Evolutionary conservation across 306 rosid genomes (phyloP).

Genomic region (Citrullus colocynthis): DNA sequence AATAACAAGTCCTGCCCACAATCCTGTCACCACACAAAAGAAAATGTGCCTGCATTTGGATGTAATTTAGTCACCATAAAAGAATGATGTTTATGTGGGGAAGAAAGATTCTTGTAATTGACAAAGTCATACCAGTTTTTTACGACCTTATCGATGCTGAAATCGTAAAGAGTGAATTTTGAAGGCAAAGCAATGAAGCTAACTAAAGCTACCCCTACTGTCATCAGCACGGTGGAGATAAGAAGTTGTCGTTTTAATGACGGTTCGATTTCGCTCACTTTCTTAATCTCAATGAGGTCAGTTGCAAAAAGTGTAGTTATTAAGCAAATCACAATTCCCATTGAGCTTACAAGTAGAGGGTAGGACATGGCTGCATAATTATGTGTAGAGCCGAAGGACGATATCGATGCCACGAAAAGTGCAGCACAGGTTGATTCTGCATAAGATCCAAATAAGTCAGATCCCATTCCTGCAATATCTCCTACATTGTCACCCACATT

Average conservation of each 20-base stretch:
- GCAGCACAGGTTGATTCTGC: slow-evolving; percentile 70
- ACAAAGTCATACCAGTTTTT: slow-evolving; percentile 43
- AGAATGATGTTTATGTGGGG: background rate
- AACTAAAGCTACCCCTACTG: slow-evolving; percentile 42
- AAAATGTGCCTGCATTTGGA: slow-evolving; percentile 48
- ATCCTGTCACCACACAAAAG: slow-evolving; percentile 57
- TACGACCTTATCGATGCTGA: slow-evolving; percentile 34
- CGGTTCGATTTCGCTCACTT: slow-evolving; percentile 35
- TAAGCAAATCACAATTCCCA: slow-evolving; percentile 61
- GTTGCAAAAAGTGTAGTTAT: slow-evolving; percentile 54
- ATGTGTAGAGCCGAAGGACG: slow-evolving; percentile 45
- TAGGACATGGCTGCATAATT: slow-evolving; percentile 63
- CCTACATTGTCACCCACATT: slow-evolving; percentile 71
- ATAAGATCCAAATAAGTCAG: slow-evolving; percentile 59
- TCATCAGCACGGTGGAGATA: slow-evolving; percentile 49
- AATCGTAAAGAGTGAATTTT: slow-evolving; percentile 51
- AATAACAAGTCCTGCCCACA: slow-evolving; percentile 73
- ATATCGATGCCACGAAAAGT: slow-evolving; percentile 62
- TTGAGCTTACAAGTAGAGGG: slow-evolving; percentile 58
- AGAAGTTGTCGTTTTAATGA: slow-evolving; percentile 51
- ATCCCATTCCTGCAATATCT: slow-evolving; percentile 74
- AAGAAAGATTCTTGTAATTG: background rate
- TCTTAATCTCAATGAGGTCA: slow-evolving; percentile 40
- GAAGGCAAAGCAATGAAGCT: slow-evolving; percentile 52
- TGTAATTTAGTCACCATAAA: slow-evolving; percentile 2